Evolutionary conservation across 2,329 filamentous ascomycete genomes (phyloP), one percentile per base, ranked within the genome.

Genomic region (Pseudopithomyces chartarum): DNA sequence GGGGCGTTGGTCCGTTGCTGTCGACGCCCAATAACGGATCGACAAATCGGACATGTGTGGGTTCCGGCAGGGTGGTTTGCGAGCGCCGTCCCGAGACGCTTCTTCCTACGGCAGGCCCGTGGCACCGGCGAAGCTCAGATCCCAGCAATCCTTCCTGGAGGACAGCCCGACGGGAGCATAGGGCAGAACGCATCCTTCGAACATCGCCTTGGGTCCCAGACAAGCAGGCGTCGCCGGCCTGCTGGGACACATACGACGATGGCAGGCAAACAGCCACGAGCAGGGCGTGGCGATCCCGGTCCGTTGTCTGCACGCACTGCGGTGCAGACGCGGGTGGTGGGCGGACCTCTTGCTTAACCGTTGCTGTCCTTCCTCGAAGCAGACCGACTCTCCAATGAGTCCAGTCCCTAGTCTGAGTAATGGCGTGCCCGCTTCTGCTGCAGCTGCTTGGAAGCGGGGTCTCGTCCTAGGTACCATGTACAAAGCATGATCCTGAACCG

Each of bases 11-110:
- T 29, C 26, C 4, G 26, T 29, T 29, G 26, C 8, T 13, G 34
- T 32, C 38, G 49, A 56, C 59, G 43, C 39, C 50, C 59, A n/a
- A n/a, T 59, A 63, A 58, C 55, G 43, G 53, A 48, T 54, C 51
- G 44, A 54, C 60, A 54, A 59, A 55, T 57, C 34, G 48, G 54
- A 34, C 49, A 20, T 22, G 29, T 26, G n/a, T 20, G 39, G 47
- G 45, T 33, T 50, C 53, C 53, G 42, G 46, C 39, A 26, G 52
- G 11, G 10, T 48, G 52, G 52, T 40, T 54, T 40, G 33, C 43
- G 44, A 47, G 44, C 43, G 43, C 43, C 33, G 39, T 39, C 34
- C 33, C 42, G 43, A 19, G 20, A 22, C 11, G 42, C 23, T 42
- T 42, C 34, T 33, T 43, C 49, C 39, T 52, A 26, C 49, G 22